These are phyloP conservation scores for Trebouxia sp. DNA, from an alignment of 139 green algal species.

Conservation along the genomic window DNA sequence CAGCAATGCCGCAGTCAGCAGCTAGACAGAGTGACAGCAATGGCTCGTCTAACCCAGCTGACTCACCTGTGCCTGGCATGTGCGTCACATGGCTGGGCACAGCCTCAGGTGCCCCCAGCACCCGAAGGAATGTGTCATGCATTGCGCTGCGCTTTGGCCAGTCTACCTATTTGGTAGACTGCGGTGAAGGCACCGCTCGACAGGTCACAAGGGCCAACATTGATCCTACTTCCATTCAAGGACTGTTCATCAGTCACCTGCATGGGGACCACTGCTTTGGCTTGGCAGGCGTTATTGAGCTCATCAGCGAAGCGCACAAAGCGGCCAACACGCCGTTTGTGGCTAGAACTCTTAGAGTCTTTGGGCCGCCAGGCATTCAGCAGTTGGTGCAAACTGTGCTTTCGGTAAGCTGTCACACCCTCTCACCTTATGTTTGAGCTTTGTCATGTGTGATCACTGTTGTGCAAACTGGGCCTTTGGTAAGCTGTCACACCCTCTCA, in stretches of 20 bases:
- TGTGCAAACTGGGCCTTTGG: no score
- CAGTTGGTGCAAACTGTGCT: constrained; percentile 33
- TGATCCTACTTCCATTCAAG: constrained; percentile 45
- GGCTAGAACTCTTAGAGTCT: constrained; percentile 38
- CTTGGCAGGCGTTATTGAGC: constrained; percentile 59
- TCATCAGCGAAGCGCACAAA: constrained; percentile 42
- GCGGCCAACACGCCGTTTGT: neutral
- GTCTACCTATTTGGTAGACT: constrained; percentile 81
- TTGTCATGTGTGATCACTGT: no score
- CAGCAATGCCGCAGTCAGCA: no score
- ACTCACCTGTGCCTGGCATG: constrained; percentile 46
- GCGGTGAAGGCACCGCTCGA: constrained; percentile 83
- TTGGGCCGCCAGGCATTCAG: constrained; percentile 54
- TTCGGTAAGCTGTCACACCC: constrained; percentile 5
- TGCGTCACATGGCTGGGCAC: constrained; percentile 89
- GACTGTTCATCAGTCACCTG: constrained; percentile 92
- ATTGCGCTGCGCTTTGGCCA: constrained; percentile 59
- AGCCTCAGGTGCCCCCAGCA: constrained; percentile 72
- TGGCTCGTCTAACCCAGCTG: no score
- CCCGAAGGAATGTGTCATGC: constrained; percentile 82
- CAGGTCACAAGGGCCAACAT: constrained; percentile 61
- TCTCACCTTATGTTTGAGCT: no score
- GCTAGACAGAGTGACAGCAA: no score
- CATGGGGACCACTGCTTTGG: constrained; percentile 98
- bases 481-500: no score